phyloP scores from a whole-genome alignment of 441 rosid species.

The Mallotus japonicus region DNA sequence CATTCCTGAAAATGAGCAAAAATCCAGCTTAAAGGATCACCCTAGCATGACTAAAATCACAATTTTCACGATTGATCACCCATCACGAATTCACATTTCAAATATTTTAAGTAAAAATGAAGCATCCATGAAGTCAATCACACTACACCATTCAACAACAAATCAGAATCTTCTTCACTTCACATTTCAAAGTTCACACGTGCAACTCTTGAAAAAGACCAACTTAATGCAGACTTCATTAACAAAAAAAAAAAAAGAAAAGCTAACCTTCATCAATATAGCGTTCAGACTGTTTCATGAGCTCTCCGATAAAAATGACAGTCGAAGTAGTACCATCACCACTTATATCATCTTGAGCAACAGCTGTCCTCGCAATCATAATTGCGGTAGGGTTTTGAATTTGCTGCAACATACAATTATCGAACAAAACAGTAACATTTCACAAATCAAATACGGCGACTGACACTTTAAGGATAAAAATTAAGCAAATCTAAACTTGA shows the following conservation, averaged over 20 bases:
- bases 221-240: neutral
- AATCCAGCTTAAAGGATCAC: neutral
- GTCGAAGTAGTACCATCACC: conserved; percentile 98
- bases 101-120: neutral
- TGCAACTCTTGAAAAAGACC: no score
- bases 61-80: neutral
- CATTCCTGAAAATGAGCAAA: conserved; percentile 53
- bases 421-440: neutral
- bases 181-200: neutral
- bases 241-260: neutral
- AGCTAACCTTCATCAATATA: conserved; percentile 88
- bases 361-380: conserved; percentile 97
- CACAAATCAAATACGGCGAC: neutral
- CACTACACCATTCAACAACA: neutral
- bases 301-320: conserved; percentile 94
- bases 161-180: neutral
- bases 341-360: conserved; percentile 92
- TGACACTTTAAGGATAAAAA: no score
- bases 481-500: neutral
- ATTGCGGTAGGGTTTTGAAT: conserved; percentile 96
- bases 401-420: conserved; percentile 53
- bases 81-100: neutral
- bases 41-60: neutral
- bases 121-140: no score
- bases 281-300: conserved; percentile 94